Base-by-base conservation (phyloP, 495 filamentous ascomycete species). In the Penicillium turbatum region DNA sequence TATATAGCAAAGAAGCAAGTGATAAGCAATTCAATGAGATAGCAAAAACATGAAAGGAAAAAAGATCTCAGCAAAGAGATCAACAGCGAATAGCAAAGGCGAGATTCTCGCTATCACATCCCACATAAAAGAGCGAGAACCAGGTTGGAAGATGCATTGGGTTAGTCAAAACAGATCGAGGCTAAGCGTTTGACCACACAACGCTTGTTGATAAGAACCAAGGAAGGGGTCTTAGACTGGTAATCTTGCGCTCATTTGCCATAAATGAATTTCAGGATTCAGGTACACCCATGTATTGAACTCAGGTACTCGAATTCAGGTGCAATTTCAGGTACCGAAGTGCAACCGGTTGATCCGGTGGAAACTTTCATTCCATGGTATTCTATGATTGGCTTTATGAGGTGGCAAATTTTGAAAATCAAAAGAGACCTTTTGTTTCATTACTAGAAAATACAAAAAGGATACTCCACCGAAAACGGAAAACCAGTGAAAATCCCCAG, bases 51-150 rank as follows among this genome's bases (percentile, higher is more conserved):
- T 2, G 30, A 35, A 45, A 21, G 6, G 15, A 15, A 12, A 46
- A 34, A 46, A 13, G 30, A 35, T 6, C 4, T 35, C 32, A 31
- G 17, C 30, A 34, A 47, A 39, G n/a, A 15, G 6, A 31, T 29
- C 5, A 16, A 29, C 27, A 48, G 21, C 34, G 24, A 48, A 29
- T 16, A 48, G 46, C 46, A 48, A 48, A 19, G 47, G 13, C 8
- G 36, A 51, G 41, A 51, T 31, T 41, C 29, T 40, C 30, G 47
- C 32, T 27, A 39, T 49, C 47, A 46, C 43, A 46, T 17, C 39
- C 9, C 29, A 32, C 2, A 1, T 13, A 45, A 17, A 17, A 27
- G 21, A 30, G 31, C n/a, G n/a, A n/a, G n/a, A n/a, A n/a, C n/a
- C n/a, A n/a, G n/a, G n/a, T n/a, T n/a, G n/a, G 27, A 2, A 7